Conservation (phyloP, 306 rosid genomes). For the Styphnolobium japonicum region DNA sequence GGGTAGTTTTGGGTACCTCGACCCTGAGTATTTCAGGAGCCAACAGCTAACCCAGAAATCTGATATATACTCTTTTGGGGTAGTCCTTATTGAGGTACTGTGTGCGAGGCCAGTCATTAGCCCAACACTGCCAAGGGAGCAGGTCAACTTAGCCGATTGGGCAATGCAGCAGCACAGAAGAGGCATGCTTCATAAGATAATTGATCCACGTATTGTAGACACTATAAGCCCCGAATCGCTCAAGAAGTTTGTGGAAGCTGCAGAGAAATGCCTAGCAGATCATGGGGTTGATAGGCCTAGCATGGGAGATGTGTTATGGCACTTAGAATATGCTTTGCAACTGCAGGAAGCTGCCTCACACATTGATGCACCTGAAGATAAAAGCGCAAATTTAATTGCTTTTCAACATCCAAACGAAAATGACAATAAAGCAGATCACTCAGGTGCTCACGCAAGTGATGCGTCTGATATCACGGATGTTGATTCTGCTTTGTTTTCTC, state of each 20-base stretch:
- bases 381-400: not conserved
- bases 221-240: conserved; percentile 44
- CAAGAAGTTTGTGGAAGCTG: conserved; percentile 44
- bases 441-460: conserved; percentile 15
- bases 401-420: conserved; percentile 10
- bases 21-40: conserved; percentile 75
- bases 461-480: conserved; percentile 13
- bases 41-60: conserved; percentile 81
- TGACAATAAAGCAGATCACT: conserved; percentile 7
- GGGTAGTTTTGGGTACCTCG: conserved; percentile 92
- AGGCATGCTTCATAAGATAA: conserved; percentile 43
- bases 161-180: conserved; percentile 47
- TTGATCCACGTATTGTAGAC: conserved; percentile 46
- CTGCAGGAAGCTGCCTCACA: conserved; percentile 49
- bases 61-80: conserved; percentile 86
- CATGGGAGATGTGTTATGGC: conserved; percentile 91
- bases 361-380: conserved; percentile 31
- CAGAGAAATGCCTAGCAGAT: conserved; percentile 67
- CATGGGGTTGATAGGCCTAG: conserved; percentile 69
- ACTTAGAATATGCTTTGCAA: conserved; percentile 70
- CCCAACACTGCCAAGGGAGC: conserved; percentile 52
- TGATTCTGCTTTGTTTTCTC: conserved; percentile 44
- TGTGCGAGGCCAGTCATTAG: conserved; percentile 65
- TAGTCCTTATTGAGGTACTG: conserved; percentile 67
- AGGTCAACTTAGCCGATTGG: conserved; percentile 75